phyloP scores from a whole-genome alignment of 1,284 basidiomycete species.

The Tilletia indica region DNA sequence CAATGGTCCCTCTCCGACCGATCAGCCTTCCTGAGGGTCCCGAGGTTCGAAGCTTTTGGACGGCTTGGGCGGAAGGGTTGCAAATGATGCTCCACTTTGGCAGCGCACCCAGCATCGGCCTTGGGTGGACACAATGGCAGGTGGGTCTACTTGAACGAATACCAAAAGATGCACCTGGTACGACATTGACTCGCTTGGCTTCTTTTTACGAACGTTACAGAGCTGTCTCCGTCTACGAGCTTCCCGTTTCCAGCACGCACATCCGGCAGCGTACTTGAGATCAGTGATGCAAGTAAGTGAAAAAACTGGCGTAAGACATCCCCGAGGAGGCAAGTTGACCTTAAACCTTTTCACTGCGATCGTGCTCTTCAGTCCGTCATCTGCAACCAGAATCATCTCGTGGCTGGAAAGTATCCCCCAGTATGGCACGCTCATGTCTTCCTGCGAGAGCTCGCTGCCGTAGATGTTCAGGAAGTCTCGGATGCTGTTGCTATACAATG shows the following conservation, averaged over 20 bases:
- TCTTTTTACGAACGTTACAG: slow-evolving; percentile 15
- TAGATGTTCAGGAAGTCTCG: slow-evolving; percentile 20
- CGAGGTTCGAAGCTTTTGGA: slow-evolving; percentile 63
- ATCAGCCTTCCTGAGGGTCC: slow-evolving; percentile 62
- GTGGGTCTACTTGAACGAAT: neutral
- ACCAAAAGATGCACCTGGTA: no score
- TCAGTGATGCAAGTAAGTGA: neutral
- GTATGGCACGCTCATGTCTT: slow-evolving; percentile 34
- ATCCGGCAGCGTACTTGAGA: slow-evolving; percentile 11
- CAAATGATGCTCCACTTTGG: neutral
- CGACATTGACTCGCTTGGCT: neutral
- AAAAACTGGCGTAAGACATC: no score
- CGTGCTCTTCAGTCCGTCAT: slow-evolving; percentile 29
- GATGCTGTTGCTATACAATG: neutral
- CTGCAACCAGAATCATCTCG: slow-evolving; percentile 32
- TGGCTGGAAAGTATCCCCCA: slow-evolving; percentile 31
- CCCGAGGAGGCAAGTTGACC: no score
- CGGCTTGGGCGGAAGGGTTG: slow-evolving; percentile 54
- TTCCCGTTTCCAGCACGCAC: neutral
- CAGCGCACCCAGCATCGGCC: neutral
- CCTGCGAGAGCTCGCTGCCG: slow-evolving; percentile 31
- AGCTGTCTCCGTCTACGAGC: slow-evolving; percentile 7
- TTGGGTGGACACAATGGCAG: slow-evolving; percentile 14
- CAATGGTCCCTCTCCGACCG: slow-evolving; percentile 70
- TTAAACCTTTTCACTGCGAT: slow-evolving; percentile 29